Base-by-base conservation (phyloP, 2,329 filamentous ascomycete genomes). In the Plectosphaerella sp. region DNA sequence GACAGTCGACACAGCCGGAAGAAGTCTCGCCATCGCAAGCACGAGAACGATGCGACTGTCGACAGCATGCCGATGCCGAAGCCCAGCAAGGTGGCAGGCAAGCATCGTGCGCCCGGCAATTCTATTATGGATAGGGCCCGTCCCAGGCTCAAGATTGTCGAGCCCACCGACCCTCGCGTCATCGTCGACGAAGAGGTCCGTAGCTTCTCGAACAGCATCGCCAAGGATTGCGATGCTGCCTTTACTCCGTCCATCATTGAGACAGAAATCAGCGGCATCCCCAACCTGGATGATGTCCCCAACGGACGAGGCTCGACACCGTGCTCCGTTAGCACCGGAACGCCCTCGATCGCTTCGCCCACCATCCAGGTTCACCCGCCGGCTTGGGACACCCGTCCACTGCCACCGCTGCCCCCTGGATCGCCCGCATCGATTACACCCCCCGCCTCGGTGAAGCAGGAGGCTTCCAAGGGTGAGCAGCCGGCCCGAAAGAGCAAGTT, bases 221-320 rank as follows among this genome's bases (percentile, higher is more conserved):
- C 91, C 48, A 90, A 91, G 67, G 89, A 94, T 53, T 95, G 92
- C 63, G 92, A 58, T 63, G 89, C 94, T 62, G 92, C 92, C 1
- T 97, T 97, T 73, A 92, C 90, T 63, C 84, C 87, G 59, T 78
- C 76, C 10, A 59, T 82, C 11, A 68, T 79, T 14, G 64, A 68
- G 16, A 69, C 71, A 15, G 67, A 69, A 12, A 71, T 57, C 52
- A 57, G 50, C 35, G 52, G 57, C 25, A 24, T 52, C 15, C 37
- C 70, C 1, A 62, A 65, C 25, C 57, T 68, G 41, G 63, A 65
- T 3, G 67, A 72, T 24, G 54, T 50, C 9, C 62, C 70, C 15
- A 60, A 59, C 43, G 62, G 62, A 45, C 64, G 67, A 25, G 66
- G 71, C 52, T 65, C 68, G 3, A 75, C 69, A 4, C 72, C 74